Evolutionary conservation across 352 stramenopile genomes (phyloP).

Genomic region (Phytophthora fragariaefolia): DNA sequence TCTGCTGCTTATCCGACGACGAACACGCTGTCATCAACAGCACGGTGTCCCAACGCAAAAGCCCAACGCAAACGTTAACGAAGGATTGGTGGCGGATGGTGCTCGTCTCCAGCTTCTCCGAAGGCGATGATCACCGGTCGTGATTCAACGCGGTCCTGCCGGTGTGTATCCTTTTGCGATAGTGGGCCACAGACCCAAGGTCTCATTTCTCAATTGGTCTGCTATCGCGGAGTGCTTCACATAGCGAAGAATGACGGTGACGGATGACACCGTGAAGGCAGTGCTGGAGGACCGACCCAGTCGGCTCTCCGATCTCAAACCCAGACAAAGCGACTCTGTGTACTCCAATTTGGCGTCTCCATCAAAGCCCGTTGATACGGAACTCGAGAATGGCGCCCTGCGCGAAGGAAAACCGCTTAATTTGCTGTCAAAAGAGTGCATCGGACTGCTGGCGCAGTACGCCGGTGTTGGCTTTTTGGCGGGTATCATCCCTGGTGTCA

Average conservation of each 20-base stretch:
- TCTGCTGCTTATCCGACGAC: conserved; percentile 32
- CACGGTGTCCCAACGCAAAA: background rate
- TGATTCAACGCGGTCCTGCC: conserved; percentile 16
- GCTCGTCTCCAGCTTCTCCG: conserved; percentile 20
- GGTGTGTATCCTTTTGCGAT: no score
- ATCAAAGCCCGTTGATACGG: conserved; percentile 9
- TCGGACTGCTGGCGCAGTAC: conserved; percentile 54
- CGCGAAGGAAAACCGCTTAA: conserved; percentile 30
- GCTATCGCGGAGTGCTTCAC: conserved; percentile 13
- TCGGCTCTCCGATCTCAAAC: conserved; percentile 19
- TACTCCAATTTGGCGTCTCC: conserved; percentile 33
- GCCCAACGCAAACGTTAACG: conserved; percentile 6
- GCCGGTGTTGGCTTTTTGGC: conserved; percentile 52
- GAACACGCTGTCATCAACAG: conserved; percentile 5
- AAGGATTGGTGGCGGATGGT: background rate
- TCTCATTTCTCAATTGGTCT: conserved; percentile 28
- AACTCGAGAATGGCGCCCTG: conserved; percentile 38
- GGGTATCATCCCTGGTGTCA: conserved; percentile 47
- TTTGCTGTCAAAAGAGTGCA: conserved; percentile 35
- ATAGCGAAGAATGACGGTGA: conserved; percentile 20
- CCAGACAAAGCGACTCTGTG: conserved; percentile 11
- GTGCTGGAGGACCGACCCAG: conserved; percentile 30
- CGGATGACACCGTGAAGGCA: conserved; percentile 26
- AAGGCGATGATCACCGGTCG: conserved; percentile 22
- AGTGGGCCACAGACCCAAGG: background rate